These are phyloP conservation scores for Datisca glomerata DNA, from an alignment of 306 rosid species.

Conservation along the genomic window DNA sequence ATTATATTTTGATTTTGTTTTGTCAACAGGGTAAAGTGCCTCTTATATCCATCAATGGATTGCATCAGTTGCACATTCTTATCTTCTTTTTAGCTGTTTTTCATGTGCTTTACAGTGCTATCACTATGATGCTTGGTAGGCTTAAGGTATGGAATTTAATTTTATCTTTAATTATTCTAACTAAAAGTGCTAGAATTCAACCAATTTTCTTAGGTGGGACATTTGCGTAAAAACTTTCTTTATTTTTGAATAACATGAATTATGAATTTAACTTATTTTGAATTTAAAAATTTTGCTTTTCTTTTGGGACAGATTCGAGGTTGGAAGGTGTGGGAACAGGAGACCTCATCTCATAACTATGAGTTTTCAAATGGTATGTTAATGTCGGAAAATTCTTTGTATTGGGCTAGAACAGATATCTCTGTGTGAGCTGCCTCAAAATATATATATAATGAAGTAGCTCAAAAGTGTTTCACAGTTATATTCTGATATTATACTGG, in stretches of 20 bases:
- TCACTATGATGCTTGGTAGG: slow-evolving; percentile 98
- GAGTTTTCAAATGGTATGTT: slow-evolving; percentile 72
- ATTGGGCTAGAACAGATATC: too few relatives aligned
- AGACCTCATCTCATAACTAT: slow-evolving; percentile 56
- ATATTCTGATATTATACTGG: too few relatives aligned
- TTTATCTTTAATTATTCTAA: background rate
- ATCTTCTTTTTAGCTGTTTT: slow-evolving; percentile 86
- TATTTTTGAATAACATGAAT: too few relatives aligned
- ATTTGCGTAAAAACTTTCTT: too few relatives aligned
- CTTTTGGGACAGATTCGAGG: slow-evolving; percentile 69
- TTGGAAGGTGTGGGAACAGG: slow-evolving; percentile 93
- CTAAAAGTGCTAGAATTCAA: too few relatives aligned
- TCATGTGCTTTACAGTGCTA: slow-evolving; percentile 73
- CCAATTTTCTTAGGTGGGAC: background rate
- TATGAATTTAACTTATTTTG: too few relatives aligned
- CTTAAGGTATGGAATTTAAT: slow-evolving; percentile 44
- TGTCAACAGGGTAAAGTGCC: slow-evolving; percentile 55
- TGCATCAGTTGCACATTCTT: slow-evolving; percentile 94
- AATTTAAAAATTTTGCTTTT: too few relatives aligned
- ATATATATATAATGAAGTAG: too few relatives aligned
- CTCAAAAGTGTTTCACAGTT: too few relatives aligned
- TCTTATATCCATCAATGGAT: slow-evolving; percentile 56
- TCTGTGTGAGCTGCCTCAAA: too few relatives aligned
- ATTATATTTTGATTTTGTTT: slow-evolving; percentile 1
- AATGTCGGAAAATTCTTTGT: background rate